A percentile compares a stretch with the other conserved stretches of the same genome.
Conservation (phyloP, 2,329 filamentous ascomycete genomes). For the Aspergillus phoenicis region DNA sequence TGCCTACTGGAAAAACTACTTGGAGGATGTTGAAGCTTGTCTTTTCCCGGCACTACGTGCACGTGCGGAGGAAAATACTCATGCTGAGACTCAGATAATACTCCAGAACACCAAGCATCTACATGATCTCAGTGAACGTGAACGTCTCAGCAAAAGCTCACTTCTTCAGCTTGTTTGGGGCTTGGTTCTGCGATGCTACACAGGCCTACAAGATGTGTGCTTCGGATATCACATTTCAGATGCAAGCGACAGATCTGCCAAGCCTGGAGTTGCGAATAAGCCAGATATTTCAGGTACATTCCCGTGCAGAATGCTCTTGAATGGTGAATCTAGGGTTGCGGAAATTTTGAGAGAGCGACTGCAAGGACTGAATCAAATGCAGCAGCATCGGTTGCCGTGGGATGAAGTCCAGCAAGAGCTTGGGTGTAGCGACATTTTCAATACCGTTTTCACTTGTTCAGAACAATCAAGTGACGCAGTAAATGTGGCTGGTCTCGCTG, state of each 20-base stretch:
- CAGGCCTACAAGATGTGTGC: constrained; percentile 48
- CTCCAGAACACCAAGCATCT: constrained; percentile 26
- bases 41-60: constrained; percentile 43
- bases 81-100: constrained; percentile 20
- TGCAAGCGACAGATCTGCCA: constrained; percentile 37
- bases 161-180: constrained; percentile 50
- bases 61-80: constrained; percentile 5
- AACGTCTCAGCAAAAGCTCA: constrained; percentile 24
- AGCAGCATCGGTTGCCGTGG: constrained; percentile 26
- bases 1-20: constrained; percentile 50
- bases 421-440: constrained; percentile 31
- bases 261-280: neutral
- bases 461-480: neutral
- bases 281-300: constrained; percentile 27
- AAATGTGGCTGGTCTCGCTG: constrained; percentile 14
- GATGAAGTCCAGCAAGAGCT: constrained; percentile 30
- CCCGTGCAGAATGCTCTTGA: constrained; percentile 29
- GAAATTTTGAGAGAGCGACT: constrained; percentile 28
- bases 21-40: constrained; percentile 50
- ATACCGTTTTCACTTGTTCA: constrained; percentile 32
- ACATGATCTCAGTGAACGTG: constrained; percentile 26
- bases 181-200: constrained; percentile 47
- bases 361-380: constrained; percentile 21
- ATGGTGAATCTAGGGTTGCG: constrained; percentile 28
- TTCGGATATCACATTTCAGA: constrained; percentile 49